A percentile compares a stretch with the other conserved stretches of the same genome.
Conservation (phyloP, 2,329 filamentous ascomycete genomes). For the Onygena corvina region DNA sequence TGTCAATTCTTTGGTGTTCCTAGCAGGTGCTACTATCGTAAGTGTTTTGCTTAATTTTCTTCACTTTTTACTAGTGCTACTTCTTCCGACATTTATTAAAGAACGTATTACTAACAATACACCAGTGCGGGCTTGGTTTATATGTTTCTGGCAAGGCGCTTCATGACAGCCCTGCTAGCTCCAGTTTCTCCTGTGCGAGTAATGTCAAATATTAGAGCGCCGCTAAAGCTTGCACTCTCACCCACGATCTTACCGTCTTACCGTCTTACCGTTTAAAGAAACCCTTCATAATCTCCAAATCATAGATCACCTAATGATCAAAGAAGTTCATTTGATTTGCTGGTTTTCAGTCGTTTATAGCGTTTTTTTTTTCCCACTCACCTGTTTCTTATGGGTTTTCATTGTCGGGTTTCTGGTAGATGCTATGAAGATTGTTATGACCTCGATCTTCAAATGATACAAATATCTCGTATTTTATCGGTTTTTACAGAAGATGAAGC, state of each 20-base stretch:
- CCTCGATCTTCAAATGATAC: conserved; percentile 1
- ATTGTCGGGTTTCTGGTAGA: neutral
- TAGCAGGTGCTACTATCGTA: conserved; percentile 23
- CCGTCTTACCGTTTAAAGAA: too few relatives aligned
- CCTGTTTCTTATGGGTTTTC: too few relatives aligned
- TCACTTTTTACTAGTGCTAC: neutral
- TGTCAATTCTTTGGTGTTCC: conserved; percentile 36
- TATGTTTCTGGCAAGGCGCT: conserved; percentile 33
- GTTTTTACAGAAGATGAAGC: neutral
- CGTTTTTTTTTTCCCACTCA: neutral
- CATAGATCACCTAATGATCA: neutral
- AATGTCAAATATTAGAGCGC: conserved; percentile 4
- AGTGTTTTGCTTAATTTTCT: conserved; percentile 10
- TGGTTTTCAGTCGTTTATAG: too few relatives aligned
- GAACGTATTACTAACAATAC: conserved; percentile 10
- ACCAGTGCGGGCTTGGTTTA: conserved; percentile 31
- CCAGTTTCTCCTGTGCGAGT: conserved; percentile 29
- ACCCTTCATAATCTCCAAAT: too few relatives aligned
- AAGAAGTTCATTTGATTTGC: neutral
- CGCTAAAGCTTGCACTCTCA: too few relatives aligned
- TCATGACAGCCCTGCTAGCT: conserved; percentile 23
- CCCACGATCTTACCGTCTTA: too few relatives aligned
- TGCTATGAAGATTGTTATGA: neutral
- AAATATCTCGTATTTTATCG: neutral
- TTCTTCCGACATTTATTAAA: neutral